Base-by-base conservation (phyloP, 768 basidiomycete species). In the Phaeotremella fagi region DNA sequence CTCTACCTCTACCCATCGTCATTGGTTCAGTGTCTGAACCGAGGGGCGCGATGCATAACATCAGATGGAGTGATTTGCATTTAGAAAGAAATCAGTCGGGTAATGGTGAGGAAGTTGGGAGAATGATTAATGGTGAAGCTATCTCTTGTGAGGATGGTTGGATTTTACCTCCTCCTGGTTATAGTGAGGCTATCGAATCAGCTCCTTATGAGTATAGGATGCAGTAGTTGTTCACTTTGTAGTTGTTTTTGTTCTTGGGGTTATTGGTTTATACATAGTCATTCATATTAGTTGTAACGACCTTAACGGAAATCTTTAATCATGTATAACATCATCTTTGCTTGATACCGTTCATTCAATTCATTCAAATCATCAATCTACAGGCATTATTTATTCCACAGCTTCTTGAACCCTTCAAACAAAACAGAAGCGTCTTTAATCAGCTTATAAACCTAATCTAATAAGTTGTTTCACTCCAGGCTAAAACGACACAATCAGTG, bases 391-490 rank as follows among this genome's bases (percentile, higher is more conserved):
- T 18, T 50, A 41, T 42, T 33, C 44, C 15, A 9, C 22, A 20
- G 44, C 20, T 23, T 25, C 44, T 45, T 7, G 14, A 41, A 6
- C 12, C 22, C 38, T 41, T 26, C 27, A 3, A 9, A 45, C 24
- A 5, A 44, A 41, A 12, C 6, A 7, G 12, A 12, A 22, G 12
- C 11, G 7, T 22, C 38, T 41, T 41, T 35, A 4, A 15, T 41
- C 36, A 12, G 18, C 7, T 41, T 55, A 68, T 31, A 64, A 47
- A 49, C 66, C 64, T 5, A 73, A 52, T 23, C 65, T 52, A 26
- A 94, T 87, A 61, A 95, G 74, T 71, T 90, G 88, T 75, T 94
- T 94, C 53, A 94, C 76, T 5, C 87, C 89, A 12, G 89, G 84
- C 88, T 91, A 87, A 85, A 84, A 87, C 50, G n/a, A 87, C 1